A percentile compares a stretch with the other conserved stretches of the same genome.
These are phyloP conservation scores for Phytophthora crassamura DNA, from an alignment of 352 stramenopile species.

Conservation along the genomic window DNA sequence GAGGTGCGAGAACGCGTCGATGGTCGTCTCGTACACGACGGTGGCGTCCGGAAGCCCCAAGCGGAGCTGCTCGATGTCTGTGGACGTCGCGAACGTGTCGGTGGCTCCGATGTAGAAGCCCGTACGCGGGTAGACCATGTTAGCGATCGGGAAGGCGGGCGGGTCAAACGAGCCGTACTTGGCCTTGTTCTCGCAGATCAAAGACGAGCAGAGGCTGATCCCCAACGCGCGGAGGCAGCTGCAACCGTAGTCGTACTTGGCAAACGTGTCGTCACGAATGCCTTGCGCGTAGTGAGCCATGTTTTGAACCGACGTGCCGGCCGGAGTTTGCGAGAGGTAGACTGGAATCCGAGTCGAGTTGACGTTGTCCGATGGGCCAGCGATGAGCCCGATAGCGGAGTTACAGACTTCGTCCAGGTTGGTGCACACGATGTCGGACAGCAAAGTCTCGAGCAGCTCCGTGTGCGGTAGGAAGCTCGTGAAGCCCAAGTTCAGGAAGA, in stretches of 20 bases:
- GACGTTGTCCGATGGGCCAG: conserved; percentile 48
- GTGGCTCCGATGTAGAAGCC: conserved; percentile 48
- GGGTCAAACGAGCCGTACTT: conserved; percentile 54
- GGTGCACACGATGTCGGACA: conserved; percentile 48
- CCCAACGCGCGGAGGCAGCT: conserved; percentile 41
- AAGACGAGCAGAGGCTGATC: conserved; percentile 42
- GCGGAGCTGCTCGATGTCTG: conserved; percentile 45
- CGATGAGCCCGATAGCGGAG: conserved; percentile 49
- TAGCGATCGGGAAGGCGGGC: conserved; percentile 24
- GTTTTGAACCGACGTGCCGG: conserved; percentile 64
- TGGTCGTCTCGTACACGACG: conserved; percentile 43
- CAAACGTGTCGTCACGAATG: conserved; percentile 60
- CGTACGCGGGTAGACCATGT: conserved; percentile 43
- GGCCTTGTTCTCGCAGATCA: conserved; percentile 61
- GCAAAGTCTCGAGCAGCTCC: conserved; percentile 20
- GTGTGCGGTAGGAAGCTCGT: conserved; percentile 45
- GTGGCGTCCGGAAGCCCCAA: conserved; percentile 38
- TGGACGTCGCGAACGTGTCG: conserved; percentile 47
- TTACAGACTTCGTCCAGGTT: conserved; percentile 51
- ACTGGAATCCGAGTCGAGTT: conserved; percentile 59
- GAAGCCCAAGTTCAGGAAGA: conserved; percentile 46
- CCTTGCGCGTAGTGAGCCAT: conserved; percentile 60
- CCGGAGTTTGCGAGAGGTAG: conserved; percentile 61
- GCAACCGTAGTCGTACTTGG: conserved; percentile 64
- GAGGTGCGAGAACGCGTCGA: conserved; percentile 51